Conservation (phyloP, 495 filamentous ascomycete species). For the Lichina pygmaea region DNA sequence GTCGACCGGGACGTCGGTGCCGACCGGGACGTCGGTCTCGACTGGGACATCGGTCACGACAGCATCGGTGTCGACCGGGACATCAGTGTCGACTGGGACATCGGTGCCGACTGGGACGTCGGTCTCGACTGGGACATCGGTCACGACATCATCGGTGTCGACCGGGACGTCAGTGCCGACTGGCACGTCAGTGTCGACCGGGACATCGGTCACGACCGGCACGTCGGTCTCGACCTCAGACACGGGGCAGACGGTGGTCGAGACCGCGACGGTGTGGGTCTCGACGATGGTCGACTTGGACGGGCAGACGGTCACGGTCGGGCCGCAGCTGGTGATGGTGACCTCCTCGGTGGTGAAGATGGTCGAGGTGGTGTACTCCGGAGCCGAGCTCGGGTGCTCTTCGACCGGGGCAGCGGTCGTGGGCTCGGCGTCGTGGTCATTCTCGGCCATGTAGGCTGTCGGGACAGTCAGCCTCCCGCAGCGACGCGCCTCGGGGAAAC, state of each 20-base stretch:
- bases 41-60: too few species aligned
- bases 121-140: slow-evolving; percentile 9
- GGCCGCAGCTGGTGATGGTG: slow-evolving; percentile 12
- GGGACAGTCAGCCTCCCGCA: not conserved
- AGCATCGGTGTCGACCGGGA: too few species aligned
- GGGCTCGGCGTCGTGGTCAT: not conserved
- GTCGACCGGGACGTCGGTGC: too few species aligned
- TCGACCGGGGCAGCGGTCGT: not conserved
- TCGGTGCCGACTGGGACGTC: too few species aligned
- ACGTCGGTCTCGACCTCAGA: not conserved
- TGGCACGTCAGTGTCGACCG: too few species aligned
- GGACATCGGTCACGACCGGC: too few species aligned
- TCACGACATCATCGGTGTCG: slow-evolving; percentile 13
- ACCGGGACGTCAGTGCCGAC: not conserved
- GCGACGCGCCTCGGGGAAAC: not conserved
- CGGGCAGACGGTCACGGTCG: slow-evolving; percentile 25
- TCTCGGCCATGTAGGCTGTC: not conserved
- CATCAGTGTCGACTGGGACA: too few species aligned
- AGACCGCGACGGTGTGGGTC: slow-evolving; percentile 1
- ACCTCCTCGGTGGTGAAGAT: slow-evolving; percentile 1
- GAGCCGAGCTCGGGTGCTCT: not conserved
- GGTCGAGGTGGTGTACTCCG: not conserved
- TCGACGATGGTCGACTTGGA: not conserved
- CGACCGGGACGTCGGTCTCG: too few species aligned
- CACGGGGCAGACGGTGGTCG: slow-evolving; percentile 1